Percentiles rank a stretch among this genome's conserved stretches.
Evolutionary conservation across 2,329 filamentous ascomycete genomes (phyloP).

Genomic region (Aspergillus sp.): DNA sequence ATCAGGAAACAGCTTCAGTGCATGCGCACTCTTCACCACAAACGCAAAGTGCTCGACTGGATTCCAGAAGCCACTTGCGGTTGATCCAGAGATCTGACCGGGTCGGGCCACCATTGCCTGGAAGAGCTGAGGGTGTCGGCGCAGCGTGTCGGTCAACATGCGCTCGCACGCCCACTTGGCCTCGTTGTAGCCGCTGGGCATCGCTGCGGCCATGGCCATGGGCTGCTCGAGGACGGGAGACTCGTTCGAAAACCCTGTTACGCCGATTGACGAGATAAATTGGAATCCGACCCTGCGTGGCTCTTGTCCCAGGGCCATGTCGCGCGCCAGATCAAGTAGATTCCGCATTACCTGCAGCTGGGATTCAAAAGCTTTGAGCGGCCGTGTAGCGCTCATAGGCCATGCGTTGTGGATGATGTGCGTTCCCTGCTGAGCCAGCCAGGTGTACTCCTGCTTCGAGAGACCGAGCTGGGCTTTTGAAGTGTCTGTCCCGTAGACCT

Average conservation of each 20-base stretch:
- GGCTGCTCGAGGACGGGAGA: slow-evolving; percentile 47
- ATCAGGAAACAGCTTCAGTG: slow-evolving; percentile 44
- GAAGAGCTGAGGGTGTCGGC: slow-evolving; percentile 44
- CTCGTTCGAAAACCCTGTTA: slow-evolving; percentile 35
- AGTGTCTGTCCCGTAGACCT: slow-evolving; percentile 52
- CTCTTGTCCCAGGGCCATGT: not conserved
- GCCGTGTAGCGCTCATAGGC: slow-evolving; percentile 26
- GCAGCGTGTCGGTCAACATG: slow-evolving; percentile 51
- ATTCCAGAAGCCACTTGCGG: slow-evolving; percentile 55
- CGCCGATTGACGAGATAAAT: slow-evolving; percentile 44
- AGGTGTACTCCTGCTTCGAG: slow-evolving; percentile 34
- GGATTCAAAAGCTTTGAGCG: slow-evolving; percentile 18
- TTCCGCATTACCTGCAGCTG: slow-evolving; percentile 49
- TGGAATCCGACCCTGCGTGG: slow-evolving; percentile 32
- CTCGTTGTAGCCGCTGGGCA: slow-evolving; percentile 52
- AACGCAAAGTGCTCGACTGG: slow-evolving; percentile 52
- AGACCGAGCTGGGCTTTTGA: slow-evolving; percentile 53
- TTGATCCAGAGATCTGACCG: slow-evolving; percentile 56
- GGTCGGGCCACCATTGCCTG: slow-evolving; percentile 46
- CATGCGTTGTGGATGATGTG: slow-evolving; percentile 43
- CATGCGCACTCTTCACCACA: slow-evolving; percentile 53
- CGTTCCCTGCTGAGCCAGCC: slow-evolving; percentile 42
- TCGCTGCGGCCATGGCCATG: slow-evolving; percentile 40
- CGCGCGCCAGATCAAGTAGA: slow-evolving; percentile 35
- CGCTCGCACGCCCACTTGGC: slow-evolving; percentile 54